A percentile compares a stretch with the other conserved stretches of the same genome.
phyloP scores from a whole-genome alignment of 23 red algal genomes.

The Gracilaria caudata region DNA sequence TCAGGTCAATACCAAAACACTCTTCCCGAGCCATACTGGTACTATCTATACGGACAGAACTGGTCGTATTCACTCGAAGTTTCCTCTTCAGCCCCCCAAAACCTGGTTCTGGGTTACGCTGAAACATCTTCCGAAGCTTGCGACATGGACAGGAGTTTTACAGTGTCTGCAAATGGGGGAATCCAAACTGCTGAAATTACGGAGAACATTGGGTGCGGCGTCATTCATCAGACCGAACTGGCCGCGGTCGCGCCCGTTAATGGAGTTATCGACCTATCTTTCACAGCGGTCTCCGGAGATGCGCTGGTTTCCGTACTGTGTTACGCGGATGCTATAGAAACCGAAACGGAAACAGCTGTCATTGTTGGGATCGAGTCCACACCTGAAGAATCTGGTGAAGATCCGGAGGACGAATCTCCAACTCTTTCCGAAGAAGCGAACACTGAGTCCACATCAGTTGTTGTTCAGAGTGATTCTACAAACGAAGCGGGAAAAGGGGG shows the following conservation, averaged over 20 bases:
- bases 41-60: slow-evolving; percentile 38
- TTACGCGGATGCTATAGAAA: slow-evolving; percentile 32
- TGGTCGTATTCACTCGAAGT: slow-evolving; percentile 58
- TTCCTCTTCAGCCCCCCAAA: slow-evolving; percentile 11
- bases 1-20: slow-evolving; percentile 4
- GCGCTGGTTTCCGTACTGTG: slow-evolving; percentile 60
- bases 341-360: neutral
- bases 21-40: slow-evolving; percentile 41
- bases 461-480: neutral
- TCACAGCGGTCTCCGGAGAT: slow-evolving; percentile 25
- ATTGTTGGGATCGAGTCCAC: neutral
- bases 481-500: neutral
- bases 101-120: slow-evolving; percentile 43
- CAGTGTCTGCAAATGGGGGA: slow-evolving; percentile 36
- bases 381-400: neutral
- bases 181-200: slow-evolving; percentile 19
- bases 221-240: slow-evolving; percentile 29
- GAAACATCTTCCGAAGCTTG: slow-evolving; percentile 49
- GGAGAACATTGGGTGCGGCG: slow-evolving; percentile 41
- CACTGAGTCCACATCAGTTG: neutral
- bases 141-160: slow-evolving; percentile 22
- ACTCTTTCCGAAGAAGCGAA: neutral
- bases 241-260: slow-evolving; percentile 14
- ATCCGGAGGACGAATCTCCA: neutral
- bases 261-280: slow-evolving; percentile 48